These are phyloP conservation scores for Periconia sp. DNA, from an alignment of 2,329 filamentous ascomycete genomes.

Conservation along the genomic window DNA sequence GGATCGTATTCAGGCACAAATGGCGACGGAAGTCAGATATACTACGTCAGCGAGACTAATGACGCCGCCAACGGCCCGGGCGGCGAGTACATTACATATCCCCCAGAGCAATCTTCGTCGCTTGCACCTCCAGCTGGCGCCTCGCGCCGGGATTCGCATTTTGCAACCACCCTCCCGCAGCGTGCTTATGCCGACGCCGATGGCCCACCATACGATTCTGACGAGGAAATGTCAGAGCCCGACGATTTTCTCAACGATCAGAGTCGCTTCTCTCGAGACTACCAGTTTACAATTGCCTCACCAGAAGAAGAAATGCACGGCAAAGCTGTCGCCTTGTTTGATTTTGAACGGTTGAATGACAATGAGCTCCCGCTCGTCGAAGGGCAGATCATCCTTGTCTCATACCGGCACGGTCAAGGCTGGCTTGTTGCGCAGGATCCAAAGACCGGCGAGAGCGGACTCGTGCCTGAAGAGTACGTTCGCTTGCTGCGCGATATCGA, in stretches of 20 bases:
- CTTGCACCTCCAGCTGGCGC: constrained; percentile 37
- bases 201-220: constrained; percentile 48
- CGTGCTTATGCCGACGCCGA: constrained; percentile 49
- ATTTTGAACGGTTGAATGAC: constrained; percentile 93
- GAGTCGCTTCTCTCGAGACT: constrained; percentile 86
- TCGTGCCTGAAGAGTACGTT: constrained; percentile 97
- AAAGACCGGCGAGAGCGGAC: constrained; percentile 88
- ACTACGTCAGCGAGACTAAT: constrained; percentile 72
- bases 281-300: constrained; percentile 92
- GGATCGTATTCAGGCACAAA: constrained; percentile 54
- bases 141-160: constrained; percentile 60
- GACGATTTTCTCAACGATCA: constrained; percentile 65
- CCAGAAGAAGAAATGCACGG: constrained; percentile 98
- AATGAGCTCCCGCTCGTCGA: constrained; percentile 93
- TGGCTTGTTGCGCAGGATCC: constrained; percentile 98
- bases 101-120: constrained; percentile 54
- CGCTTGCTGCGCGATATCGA: constrained; percentile 91
- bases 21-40: constrained; percentile 74
- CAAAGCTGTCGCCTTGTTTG: constrained; percentile 92
- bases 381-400: constrained; percentile 95
- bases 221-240: constrained; percentile 56
- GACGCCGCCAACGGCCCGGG: constrained; percentile 75
- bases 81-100: constrained; percentile 82
- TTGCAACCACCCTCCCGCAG: constrained; percentile 55
- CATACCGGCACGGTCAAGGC: constrained; percentile 92